Percentiles rank a stretch among this genome's conserved stretches.
Conservation (phyloP, 306 rosid species). For the Vachellia pachyceras region DNA sequence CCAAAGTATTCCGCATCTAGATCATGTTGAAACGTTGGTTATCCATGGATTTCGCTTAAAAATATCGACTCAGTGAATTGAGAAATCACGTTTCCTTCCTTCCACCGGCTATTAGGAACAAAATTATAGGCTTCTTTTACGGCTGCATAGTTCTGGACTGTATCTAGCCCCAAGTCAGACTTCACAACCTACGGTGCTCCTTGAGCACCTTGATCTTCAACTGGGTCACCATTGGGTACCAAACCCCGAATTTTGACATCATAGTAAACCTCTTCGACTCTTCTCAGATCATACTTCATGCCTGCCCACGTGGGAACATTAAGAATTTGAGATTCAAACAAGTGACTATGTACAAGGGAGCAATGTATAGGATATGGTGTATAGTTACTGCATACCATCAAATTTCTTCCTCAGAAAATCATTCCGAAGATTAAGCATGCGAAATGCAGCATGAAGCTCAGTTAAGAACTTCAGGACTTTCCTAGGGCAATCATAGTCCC, state of each 20-base stretch:
- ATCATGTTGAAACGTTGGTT: background rate
- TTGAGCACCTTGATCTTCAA: constrained; percentile 48
- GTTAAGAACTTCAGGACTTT: constrained; percentile 87
- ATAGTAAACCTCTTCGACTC: constrained; percentile 90
- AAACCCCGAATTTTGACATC: constrained; percentile 95
- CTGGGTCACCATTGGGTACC: constrained; percentile 54
- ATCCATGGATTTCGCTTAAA: constrained; percentile 6
- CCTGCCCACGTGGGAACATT: constrained; percentile 53
- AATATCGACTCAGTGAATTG: background rate
- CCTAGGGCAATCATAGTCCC: constrained; percentile 94
- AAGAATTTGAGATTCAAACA: constrained; percentile 6
- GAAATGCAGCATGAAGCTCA: constrained; percentile 89
- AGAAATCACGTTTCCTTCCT: constrained; percentile 12
- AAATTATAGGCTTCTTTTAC: constrained; percentile 10
- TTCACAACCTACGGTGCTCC: constrained; percentile 38
- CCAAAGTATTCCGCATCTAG: constrained; percentile 5
- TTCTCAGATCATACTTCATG: constrained; percentile 91
- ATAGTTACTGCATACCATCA: constrained; percentile 62
- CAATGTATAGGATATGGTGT: background rate
- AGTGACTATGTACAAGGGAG: background rate
- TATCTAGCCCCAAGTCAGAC: background rate
- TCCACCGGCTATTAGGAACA: constrained; percentile 28
- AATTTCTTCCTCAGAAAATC: constrained; percentile 94
- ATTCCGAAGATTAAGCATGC: constrained; percentile 95
- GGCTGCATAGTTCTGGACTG: constrained; percentile 5